These are phyloP conservation scores for Alloascoidea hylecoeti DNA, from an alignment of 805 yeast genomes.

Conservation along the genomic window DNA sequence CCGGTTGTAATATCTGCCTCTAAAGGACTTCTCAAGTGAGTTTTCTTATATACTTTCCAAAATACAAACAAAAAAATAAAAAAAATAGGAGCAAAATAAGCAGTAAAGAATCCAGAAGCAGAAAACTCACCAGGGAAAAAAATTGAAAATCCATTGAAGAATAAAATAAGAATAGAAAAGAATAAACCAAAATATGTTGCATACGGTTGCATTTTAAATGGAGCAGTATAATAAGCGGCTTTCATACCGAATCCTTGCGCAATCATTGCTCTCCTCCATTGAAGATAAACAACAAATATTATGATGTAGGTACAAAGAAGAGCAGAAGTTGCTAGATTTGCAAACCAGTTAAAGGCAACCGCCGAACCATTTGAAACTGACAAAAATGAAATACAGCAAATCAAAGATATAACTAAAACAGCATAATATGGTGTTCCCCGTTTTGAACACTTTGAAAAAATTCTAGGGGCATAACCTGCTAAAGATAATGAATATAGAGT, in stretches of 20 bases:
- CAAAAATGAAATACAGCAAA: slow-evolving; percentile 22
- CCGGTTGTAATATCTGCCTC: slow-evolving; percentile 24
- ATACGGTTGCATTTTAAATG: slow-evolving; percentile 15
- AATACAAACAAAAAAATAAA: slow-evolving; percentile 14
- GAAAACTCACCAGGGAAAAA: slow-evolving; percentile 23
- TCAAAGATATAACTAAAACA: slow-evolving; percentile 20
- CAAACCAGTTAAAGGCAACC: slow-evolving; percentile 7
- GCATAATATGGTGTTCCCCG: slow-evolving; percentile 24
- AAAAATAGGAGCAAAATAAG: slow-evolving; percentile 23
- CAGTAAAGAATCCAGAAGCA: slow-evolving; percentile 21
- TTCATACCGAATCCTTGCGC: slow-evolving; percentile 16
- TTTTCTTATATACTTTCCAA: slow-evolving; percentile 21
- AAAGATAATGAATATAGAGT: slow-evolving; percentile 23
- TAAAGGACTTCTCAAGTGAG: slow-evolving; percentile 16
- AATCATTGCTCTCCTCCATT: slow-evolving; percentile 17
- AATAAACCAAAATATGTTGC: slow-evolving; percentile 14
- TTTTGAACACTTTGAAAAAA: slow-evolving; percentile 21
- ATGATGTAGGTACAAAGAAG: slow-evolving; percentile 6
- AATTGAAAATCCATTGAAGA: slow-evolving; percentile 25
- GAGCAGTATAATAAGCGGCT: slow-evolving; percentile 12
- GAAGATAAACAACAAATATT: slow-evolving; percentile 19
- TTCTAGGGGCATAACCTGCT: slow-evolving; percentile 22
- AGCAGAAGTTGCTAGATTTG: slow-evolving; percentile 17
- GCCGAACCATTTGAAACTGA: slow-evolving; percentile 9
- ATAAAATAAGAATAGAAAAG: slow-evolving; percentile 16